These are phyloP conservation scores for Xylogone sp. DNA, from an alignment of 2,329 filamentous ascomycete species.

Conservation along the genomic window DNA sequence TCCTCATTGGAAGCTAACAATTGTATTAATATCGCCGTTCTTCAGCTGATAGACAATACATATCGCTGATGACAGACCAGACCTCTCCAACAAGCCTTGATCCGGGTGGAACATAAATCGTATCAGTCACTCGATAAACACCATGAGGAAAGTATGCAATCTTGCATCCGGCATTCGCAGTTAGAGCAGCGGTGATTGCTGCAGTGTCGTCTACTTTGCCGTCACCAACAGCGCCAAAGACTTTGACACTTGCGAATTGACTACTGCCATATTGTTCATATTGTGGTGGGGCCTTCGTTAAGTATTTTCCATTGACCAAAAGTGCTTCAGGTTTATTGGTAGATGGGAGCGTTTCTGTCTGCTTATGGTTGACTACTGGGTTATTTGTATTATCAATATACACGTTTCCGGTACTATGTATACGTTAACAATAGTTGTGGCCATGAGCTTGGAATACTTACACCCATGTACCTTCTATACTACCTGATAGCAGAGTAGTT, in stretches of 20 bases:
- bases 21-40: no score
- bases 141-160: slow-evolving; percentile 39
- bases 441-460: no score
- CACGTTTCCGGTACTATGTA: no score
- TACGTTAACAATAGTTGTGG: no score
- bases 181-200: slow-evolving; percentile 1
- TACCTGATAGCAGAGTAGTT: background rate
- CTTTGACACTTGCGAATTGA: slow-evolving; percentile 42
- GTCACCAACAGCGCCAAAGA: slow-evolving; percentile 21
- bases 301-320: no score
- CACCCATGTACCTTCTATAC: background rate
- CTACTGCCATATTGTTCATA: slow-evolving; percentile 36
- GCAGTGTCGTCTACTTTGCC: slow-evolving; percentile 3
- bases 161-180: slow-evolving; percentile 27
- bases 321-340: no score
- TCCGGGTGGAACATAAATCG: slow-evolving; percentile 41
- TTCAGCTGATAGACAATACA: no score
- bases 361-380: background rate
- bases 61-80: slow-evolving; percentile 47
- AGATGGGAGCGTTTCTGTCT: background rate
- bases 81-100: slow-evolving; percentile 51
- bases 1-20: no score
- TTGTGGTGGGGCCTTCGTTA: slow-evolving; percentile 36
- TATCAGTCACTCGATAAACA: slow-evolving; percentile 40
- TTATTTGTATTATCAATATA: background rate